Conservation (phyloP, 2,329 filamentous ascomycete species). For the Diaporthe helianthi region DNA sequence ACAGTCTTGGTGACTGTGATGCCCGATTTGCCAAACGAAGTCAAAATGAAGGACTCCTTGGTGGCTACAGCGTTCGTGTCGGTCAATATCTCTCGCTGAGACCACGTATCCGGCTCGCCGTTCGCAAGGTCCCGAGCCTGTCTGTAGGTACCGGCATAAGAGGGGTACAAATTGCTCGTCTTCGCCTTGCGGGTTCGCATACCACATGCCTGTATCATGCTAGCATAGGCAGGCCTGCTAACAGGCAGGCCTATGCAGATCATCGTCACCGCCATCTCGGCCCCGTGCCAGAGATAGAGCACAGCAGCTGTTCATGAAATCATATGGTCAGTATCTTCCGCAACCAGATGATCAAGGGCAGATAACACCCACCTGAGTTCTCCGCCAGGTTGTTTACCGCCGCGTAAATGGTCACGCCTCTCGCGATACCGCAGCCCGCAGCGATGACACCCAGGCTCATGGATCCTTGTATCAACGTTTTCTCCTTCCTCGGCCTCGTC, state of each 20-base stretch:
- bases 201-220: conserved; percentile 30
- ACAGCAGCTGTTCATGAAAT: conserved; percentile 32
- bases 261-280: conserved; percentile 35
- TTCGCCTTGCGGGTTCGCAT: conserved; percentile 26
- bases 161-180: conserved; percentile 20
- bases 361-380: conserved; percentile 18
- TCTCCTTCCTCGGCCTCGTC: conserved; percentile 30
- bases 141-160: conserved; percentile 24
- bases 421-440: conserved; percentile 30
- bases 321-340: background rate
- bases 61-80: conserved; percentile 19
- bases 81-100: conserved; percentile 30
- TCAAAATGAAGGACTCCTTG: conserved; percentile 23
- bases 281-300: conserved; percentile 34
- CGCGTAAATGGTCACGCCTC: conserved; percentile 30
- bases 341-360: background rate
- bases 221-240: conserved; percentile 30
- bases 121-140: background rate
- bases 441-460: conserved; percentile 34
- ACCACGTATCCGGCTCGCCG: conserved; percentile 31
- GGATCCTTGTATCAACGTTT: conserved; percentile 31
- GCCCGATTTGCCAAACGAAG: conserved; percentile 27
- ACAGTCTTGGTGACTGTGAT: conserved; percentile 35
- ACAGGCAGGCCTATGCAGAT: conserved; percentile 34
- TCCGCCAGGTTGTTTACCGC: conserved; percentile 28